Evolutionary conservation across 1,284 basidiomycete genomes (phyloP), one percentile per base, ranked within the genome.

Genomic region (Entoloma clypeatum): DNA sequence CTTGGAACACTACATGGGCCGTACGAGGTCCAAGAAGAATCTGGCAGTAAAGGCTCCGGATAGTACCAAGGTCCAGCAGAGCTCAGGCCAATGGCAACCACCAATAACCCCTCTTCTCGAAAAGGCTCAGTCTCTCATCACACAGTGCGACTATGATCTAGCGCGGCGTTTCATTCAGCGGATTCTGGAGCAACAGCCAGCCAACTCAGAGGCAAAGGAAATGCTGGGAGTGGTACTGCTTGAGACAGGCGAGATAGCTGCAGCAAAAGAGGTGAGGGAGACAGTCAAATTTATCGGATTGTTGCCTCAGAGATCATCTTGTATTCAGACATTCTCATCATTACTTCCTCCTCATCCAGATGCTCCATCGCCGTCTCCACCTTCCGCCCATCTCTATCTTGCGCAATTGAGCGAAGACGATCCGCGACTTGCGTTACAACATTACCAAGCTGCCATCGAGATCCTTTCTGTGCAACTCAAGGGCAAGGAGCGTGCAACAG

Each of bases 301-400:
- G 3, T 17, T 17, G 5, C 18, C 28, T 25, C 14, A 17, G 10
- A n/a, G 14, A 43, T 34, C 17, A 14, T 35, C 17, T 31, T 40
- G 18, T n/a, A 37, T 41, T 11, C 52, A 90, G 86, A 77, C 79
- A 30, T 87, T 90, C 58, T 59, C 68, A 52, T 73, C 77, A 3
- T 59, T 88, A 33, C 51, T 87, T 34, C 73, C 79, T 46, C 74
- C 83, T 56, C 64, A 75, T 64, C 68, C 75, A 39, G 61, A 75
- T 56, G 72, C 81, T 10, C 72, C 78, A 23, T 60, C 66, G 18
- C 64, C 74, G 18, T 74, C 86, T n/a, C 86, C 88, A 0, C 77
- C 89, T 3, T 87, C 89, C 17, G 87, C 89, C 5, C 80, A 94
- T 63, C 72, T 96, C 1, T 95, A 96, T 63, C 82, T 97, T 21